These are phyloP conservation scores for Hygrophorus russula DNA, from an alignment of 768 basidiomycete species.

Conservation along the genomic window DNA sequence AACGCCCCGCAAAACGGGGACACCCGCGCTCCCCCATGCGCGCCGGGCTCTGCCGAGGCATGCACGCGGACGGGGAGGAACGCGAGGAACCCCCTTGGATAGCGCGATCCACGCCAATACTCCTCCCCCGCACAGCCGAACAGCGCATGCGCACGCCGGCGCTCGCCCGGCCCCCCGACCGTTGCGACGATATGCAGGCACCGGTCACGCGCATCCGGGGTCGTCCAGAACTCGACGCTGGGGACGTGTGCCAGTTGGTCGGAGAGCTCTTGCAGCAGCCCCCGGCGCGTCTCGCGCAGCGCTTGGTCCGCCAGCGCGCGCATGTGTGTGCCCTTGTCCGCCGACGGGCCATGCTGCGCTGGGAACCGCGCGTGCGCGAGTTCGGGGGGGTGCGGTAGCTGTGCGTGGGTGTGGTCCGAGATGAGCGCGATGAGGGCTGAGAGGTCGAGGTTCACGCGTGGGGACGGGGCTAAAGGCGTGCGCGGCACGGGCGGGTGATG, in stretches of 20 bases:
- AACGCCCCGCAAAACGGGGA: slow-evolving; percentile 42
- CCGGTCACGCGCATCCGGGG: slow-evolving; percentile 60
- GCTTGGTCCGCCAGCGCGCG: slow-evolving; percentile 64
- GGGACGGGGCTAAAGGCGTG: slow-evolving; percentile 33
- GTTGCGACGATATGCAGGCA: slow-evolving; percentile 69
- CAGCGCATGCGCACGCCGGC: slow-evolving; percentile 48
- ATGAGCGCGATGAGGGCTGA: slow-evolving; percentile 78
- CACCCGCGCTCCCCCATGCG: too few relatives aligned
- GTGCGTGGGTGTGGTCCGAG: slow-evolving; percentile 70
- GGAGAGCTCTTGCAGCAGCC: slow-evolving; percentile 50
- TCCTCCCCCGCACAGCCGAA: slow-evolving; percentile 28
- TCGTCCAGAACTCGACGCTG: slow-evolving; percentile 66
- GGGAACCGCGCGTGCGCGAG: slow-evolving; percentile 58
- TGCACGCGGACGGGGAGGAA: slow-evolving; percentile 49
- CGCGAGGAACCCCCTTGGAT: slow-evolving; percentile 38
- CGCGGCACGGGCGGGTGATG: slow-evolving; percentile 9
- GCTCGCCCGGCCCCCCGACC: slow-evolving; percentile 67
- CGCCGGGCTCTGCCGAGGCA: slow-evolving; percentile 16
- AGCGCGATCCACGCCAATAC: slow-evolving; percentile 61
- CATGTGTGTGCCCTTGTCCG: slow-evolving; percentile 40
- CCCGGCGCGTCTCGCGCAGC: slow-evolving; percentile 60
- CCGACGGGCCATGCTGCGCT: too few relatives aligned
- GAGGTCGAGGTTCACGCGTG: slow-evolving; percentile 67
- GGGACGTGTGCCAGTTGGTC: slow-evolving; percentile 15
- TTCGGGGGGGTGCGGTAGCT: slow-evolving; percentile 42